phyloP scores from a whole-genome alignment of 2,329 filamentous ascomycete genomes.

The Colletotrichum echinochloae region DNA sequence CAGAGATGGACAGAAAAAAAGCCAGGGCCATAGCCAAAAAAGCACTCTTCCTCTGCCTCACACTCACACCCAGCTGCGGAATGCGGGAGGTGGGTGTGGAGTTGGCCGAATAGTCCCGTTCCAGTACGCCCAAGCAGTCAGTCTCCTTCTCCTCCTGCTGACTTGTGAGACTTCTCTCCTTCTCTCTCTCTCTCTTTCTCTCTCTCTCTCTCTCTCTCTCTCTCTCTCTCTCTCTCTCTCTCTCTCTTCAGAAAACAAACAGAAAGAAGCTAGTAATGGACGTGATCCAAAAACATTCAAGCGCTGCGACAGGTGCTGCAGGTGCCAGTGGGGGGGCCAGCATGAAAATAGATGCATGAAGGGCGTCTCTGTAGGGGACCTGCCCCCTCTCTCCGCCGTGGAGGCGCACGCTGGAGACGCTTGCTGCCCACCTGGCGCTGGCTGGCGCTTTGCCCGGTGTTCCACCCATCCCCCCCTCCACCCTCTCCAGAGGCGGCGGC shows the following conservation, averaged over 20 bases:
- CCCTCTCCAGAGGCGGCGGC: conserved; percentile 2
- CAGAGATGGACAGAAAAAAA: background rate
- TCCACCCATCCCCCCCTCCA: background rate
- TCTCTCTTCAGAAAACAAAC: conserved; percentile 11
- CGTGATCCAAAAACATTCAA: conserved; percentile 25
- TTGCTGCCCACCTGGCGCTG: background rate
- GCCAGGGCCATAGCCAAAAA: background rate
- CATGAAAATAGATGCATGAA: conserved; percentile 8
- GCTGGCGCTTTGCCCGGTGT: conserved; percentile 6
- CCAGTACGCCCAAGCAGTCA: conserved; percentile 3
- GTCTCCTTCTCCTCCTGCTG: background rate
- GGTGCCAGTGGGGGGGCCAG: background rate
- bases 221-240: background rate
- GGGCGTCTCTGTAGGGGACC: conserved; percentile 16
- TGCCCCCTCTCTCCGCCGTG: background rate
- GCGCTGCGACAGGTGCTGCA: conserved; percentile 9
- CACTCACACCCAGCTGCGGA: background rate
- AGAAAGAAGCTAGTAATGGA: conserved; percentile 38
- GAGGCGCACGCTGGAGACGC: conserved; percentile 8
- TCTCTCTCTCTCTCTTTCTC: background rate
- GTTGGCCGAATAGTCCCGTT: background rate
- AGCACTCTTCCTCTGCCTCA: background rate
- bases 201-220: background rate
- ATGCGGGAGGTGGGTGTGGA: conserved; percentile 39
- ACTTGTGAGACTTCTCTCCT: conserved; percentile 5